Conservation (phyloP, 2,329 filamentous ascomycete genomes). For the Microsporum ferrugineum region DNA sequence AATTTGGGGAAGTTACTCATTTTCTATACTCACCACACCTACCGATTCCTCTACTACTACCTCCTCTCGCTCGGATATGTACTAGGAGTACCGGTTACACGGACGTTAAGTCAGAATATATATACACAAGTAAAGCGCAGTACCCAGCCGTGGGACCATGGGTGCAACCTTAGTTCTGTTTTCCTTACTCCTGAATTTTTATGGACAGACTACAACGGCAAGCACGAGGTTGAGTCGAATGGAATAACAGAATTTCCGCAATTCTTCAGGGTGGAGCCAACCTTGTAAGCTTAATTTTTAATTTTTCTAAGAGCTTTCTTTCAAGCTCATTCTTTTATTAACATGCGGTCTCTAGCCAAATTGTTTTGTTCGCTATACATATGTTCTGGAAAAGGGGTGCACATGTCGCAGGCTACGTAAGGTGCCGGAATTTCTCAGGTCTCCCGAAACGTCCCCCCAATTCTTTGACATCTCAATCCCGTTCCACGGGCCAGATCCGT, state of each 20-base stretch:
- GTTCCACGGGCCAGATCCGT: not conserved
- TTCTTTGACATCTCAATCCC: not conserved
- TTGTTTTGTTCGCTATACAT: not conserved
- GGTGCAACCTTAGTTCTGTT: too few relatives aligned
- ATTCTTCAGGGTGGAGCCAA: not conserved
- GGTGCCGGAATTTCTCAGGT: not conserved
- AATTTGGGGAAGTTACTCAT: too few relatives aligned
- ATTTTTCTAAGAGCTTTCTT: not conserved
- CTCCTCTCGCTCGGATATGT: too few relatives aligned
- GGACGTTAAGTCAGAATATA: too few relatives aligned
- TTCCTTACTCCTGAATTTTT: too few relatives aligned
- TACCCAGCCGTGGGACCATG: too few relatives aligned
- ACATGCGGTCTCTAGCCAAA: not conserved
- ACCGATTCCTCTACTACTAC: too few relatives aligned
- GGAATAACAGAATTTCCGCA: not conserved
- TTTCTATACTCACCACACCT: too few relatives aligned
- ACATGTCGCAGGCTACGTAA: not conserved
- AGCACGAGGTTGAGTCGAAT: not conserved
- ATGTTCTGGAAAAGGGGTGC: slow-evolving; percentile 3
- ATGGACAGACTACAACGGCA: too few relatives aligned
- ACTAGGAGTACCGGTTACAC: too few relatives aligned
- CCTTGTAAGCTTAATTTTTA: not conserved
- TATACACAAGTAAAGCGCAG: too few relatives aligned
- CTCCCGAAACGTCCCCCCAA: not conserved
- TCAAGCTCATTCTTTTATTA: not conserved